phyloP scores from a whole-genome alignment of 768 basidiomycete genomes.

The Russula lepida region DNA sequence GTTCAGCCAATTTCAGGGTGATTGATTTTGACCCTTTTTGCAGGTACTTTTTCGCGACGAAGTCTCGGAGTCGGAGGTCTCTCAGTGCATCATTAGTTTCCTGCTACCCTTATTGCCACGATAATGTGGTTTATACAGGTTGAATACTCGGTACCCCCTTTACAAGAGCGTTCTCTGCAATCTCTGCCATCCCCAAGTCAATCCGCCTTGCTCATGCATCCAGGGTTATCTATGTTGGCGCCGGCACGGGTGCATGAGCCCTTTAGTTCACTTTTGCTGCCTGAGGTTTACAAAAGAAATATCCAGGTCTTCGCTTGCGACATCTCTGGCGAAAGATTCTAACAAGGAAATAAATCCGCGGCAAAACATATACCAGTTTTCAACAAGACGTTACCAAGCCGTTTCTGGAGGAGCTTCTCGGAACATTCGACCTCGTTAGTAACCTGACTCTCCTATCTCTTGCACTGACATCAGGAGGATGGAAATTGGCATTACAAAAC shows the following conservation, averaged over 20 bases:
- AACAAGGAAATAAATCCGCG: not conserved
- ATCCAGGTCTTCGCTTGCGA: constrained; percentile 10
- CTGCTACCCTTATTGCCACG: too few relatives aligned
- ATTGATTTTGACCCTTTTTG: too few relatives aligned
- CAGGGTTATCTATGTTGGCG: not conserved
- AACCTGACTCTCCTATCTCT: not conserved
- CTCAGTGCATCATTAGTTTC: too few relatives aligned
- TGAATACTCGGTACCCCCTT: too few relatives aligned
- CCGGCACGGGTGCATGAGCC: constrained; percentile 3
- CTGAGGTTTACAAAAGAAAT: not conserved
- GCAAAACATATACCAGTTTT: not conserved
- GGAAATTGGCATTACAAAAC: not conserved
- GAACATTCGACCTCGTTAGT: constrained; percentile 6
- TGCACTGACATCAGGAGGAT: not conserved
- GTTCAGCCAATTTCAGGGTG: too few relatives aligned
- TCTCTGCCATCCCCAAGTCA: not conserved
- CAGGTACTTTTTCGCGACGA: too few relatives aligned
- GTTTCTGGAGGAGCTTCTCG: constrained; percentile 1
- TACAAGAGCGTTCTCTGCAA: not conserved
- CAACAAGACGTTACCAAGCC: constrained; percentile 1
- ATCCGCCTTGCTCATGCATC: not conserved
- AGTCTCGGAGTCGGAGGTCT: too few relatives aligned
- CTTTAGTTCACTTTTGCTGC: not conserved
- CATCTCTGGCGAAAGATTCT: not conserved
- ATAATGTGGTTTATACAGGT: too few relatives aligned